phyloP scores from a whole-genome alignment of 345 rosid species.

The Carallia brachiata region DNA sequence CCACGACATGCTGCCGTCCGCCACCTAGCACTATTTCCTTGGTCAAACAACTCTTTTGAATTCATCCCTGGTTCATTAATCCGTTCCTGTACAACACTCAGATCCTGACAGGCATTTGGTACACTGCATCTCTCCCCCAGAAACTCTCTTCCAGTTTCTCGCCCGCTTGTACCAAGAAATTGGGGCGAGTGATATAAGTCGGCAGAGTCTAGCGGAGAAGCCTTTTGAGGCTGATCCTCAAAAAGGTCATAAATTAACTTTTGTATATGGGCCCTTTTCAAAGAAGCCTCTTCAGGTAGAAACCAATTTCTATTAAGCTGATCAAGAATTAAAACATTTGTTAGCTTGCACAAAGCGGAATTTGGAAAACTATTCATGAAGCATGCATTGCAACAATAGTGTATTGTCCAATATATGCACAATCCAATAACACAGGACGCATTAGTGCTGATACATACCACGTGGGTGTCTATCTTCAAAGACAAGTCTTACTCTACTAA shows the following conservation, averaged over 20 bases:
- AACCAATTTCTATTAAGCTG: constrained; percentile 91
- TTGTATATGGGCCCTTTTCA: constrained; percentile 75
- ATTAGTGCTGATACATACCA: too few relatives aligned
- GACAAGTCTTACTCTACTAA: too few relatives aligned
- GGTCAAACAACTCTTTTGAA: background rate
- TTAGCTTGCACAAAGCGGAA: constrained; percentile 7
- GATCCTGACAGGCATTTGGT: constrained; percentile 26
- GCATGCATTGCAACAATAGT: background rate
- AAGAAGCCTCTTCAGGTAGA: constrained; percentile 77
- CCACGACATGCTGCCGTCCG: constrained; percentile 20
- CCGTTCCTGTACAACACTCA: background rate
- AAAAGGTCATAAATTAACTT: constrained; percentile 69
- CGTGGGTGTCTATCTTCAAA: too few relatives aligned
- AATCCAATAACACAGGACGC: too few relatives aligned
- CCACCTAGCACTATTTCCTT: constrained; percentile 8
- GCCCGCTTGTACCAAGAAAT: constrained; percentile 35
- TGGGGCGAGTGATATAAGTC: constrained; percentile 15
- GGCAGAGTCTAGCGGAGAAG: constrained; percentile 20
- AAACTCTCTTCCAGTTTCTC: constrained; percentile 40
- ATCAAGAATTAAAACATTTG: constrained; percentile 10
- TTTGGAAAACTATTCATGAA: constrained; percentile 6
- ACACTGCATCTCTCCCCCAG: constrained; percentile 38
- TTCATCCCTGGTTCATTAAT: background rate
- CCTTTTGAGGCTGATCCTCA: constrained; percentile 44
- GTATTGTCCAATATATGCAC: too few relatives aligned